Percentiles rank a stretch among this genome's conserved stretches.
Evolutionary conservation across 768 basidiomycete species (phyloP).

Genomic region (Suillus spraguei): DNA sequence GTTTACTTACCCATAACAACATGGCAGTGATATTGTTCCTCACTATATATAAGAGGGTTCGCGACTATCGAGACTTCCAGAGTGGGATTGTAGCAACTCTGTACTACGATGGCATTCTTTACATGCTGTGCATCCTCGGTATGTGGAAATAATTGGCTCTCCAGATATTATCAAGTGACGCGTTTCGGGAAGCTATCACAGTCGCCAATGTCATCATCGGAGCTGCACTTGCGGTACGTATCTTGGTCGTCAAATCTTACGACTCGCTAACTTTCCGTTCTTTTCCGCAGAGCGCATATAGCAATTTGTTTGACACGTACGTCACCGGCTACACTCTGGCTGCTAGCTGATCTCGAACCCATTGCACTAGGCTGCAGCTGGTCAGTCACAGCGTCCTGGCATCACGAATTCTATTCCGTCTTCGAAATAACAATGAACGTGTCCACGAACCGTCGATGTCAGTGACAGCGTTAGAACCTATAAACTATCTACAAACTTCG

Average conservation of each 20-base stretch:
- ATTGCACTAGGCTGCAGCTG: constrained; percentile 19
- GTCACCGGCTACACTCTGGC: background rate
- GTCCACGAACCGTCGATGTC: background rate
- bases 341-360: background rate
- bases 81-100: constrained; percentile 17
- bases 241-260: background rate
- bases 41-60: constrained; percentile 8
- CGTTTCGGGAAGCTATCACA: constrained; percentile 14
- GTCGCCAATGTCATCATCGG: constrained; percentile 16
- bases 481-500: background rate
- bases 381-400: constrained; percentile 29
- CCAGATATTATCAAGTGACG: background rate
- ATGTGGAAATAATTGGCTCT: background rate
- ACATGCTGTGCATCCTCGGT: constrained; percentile 21
- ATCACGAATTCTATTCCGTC: constrained; percentile 31
- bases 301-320: constrained; percentile 2
- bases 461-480: no score
- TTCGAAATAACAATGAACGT: constrained; percentile 19
- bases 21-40: constrained; percentile 3
- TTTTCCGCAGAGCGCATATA: background rate
- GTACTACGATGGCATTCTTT: constrained; percentile 23
- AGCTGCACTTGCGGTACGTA: constrained; percentile 14
- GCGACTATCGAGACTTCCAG: background rate
- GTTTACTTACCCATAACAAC: background rate
- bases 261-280: background rate